These are phyloP conservation scores for Cercophora scortea DNA, from an alignment of 495 filamentous ascomycete genomes.

Conservation along the genomic window DNA sequence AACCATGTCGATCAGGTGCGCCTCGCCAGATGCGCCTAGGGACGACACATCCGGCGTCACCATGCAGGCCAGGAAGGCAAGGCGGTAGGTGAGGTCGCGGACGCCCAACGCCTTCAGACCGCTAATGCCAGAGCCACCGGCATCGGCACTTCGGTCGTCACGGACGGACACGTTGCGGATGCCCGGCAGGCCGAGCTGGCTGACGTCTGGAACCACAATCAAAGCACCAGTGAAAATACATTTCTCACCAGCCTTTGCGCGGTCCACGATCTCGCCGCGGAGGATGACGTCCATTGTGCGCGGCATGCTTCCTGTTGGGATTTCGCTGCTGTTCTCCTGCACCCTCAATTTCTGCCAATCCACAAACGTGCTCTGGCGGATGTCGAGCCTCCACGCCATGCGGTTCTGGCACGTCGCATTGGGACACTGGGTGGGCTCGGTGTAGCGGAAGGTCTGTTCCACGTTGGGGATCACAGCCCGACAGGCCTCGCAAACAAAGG, in stretches of 20 bases:
- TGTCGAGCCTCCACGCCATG: constrained; percentile 84
- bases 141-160: constrained; percentile 75
- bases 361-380: constrained; percentile 93
- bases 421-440: constrained; percentile 91
- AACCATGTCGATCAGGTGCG: constrained; percentile 58
- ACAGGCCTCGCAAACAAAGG: constrained; percentile 87
- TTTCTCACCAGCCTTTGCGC: constrained; percentile 94
- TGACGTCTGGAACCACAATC: constrained; percentile 96
- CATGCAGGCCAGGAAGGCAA: constrained; percentile 97
- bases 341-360: constrained; percentile 99
- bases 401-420: constrained; percentile 89
- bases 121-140: constrained; percentile 72
- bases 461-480: constrained; percentile 74
- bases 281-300: constrained; percentile 96
- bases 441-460: constrained; percentile 96
- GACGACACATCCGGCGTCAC: constrained; percentile 85
- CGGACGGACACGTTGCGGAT: constrained; percentile 76
- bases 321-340: constrained; percentile 96
- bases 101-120: constrained; percentile 91
- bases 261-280: constrained; percentile 95
- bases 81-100: constrained; percentile 90
- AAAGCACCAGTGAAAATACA: constrained; percentile 94
- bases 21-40: constrained; percentile 42
- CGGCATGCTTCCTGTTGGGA: constrained; percentile 97
- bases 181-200: constrained; percentile 86